Conservation (phyloP, 177 flowering plant genomes). For the Vitis hybrid region DNA sequence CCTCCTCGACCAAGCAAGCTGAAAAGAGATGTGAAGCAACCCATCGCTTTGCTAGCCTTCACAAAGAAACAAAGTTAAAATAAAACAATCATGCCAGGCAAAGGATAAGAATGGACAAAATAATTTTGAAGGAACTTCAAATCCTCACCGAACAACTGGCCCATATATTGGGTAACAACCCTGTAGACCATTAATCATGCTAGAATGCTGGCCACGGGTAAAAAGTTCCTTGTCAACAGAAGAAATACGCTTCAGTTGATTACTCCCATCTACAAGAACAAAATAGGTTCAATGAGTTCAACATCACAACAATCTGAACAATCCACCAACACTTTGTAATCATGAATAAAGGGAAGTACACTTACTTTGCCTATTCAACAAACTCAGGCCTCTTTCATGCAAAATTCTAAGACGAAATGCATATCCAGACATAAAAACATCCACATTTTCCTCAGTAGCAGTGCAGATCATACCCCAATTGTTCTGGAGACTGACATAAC, state of each 20-base stretch:
- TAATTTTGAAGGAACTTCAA: slow-evolving; percentile 4
- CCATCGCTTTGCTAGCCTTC: slow-evolving; percentile 98
- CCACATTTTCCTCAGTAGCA: slow-evolving; percentile 79
- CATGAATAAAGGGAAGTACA: background rate
- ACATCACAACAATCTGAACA: background rate
- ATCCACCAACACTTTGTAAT: background rate
- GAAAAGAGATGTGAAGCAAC: slow-evolving; percentile 95
- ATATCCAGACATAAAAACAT: slow-evolving; percentile 81
- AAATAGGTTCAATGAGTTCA: slow-evolving; percentile 8
- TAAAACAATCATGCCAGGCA: background rate
- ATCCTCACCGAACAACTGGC: slow-evolving; percentile 75
- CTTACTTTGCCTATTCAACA: slow-evolving; percentile 64
- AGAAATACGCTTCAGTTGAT: slow-evolving; percentile 40
- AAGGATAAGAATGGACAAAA: background rate
- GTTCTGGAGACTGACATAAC: slow-evolving; percentile 63
- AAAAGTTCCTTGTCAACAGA: slow-evolving; percentile 66
- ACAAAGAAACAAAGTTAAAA: slow-evolving; percentile 10
- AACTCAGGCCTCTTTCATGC: slow-evolving; percentile 80
- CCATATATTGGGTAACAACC: slow-evolving; percentile 78
- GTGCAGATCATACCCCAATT: slow-evolving; percentile 59
- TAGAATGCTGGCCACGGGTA: slow-evolving; percentile 74
- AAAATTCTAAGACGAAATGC: slow-evolving; percentile 86
- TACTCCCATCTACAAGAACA: slow-evolving; percentile 39
- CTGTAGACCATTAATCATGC: slow-evolving; percentile 91
- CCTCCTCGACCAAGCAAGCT: slow-evolving; percentile 70